These are phyloP conservation scores for Berkeleyomyces basicola DNA, from an alignment of 2,329 filamentous ascomycete species.

Conservation along the genomic window DNA sequence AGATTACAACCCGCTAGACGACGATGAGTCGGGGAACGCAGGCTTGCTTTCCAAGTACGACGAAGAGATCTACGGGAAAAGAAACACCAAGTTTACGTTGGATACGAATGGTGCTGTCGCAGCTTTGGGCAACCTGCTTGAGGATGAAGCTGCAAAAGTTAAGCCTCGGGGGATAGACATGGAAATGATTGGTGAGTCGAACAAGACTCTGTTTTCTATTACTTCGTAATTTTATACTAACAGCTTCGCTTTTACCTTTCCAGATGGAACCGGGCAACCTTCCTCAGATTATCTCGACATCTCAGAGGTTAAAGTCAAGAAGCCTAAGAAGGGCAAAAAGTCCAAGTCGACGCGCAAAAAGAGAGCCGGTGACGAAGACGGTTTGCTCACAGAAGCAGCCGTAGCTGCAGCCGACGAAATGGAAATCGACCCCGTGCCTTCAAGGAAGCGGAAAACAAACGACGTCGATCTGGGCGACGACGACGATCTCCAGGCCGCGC, in stretches of 20 bases:
- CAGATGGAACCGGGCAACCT: conserved; percentile 18
- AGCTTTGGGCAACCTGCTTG: conserved; percentile 41
- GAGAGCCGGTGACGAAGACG: conserved; percentile 46
- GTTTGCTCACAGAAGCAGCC: conserved; percentile 30
- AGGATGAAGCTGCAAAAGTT: conserved; percentile 28
- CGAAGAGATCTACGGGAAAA: conserved; percentile 85
- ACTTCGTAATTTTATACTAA: conserved; percentile 25
- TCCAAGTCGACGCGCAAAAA: conserved; percentile 58
- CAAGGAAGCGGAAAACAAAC: conserved; percentile 47
- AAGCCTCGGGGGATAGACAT: conserved; percentile 58
- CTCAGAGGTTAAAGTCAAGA: conserved; percentile 81
- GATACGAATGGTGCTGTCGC: conserved; percentile 57
- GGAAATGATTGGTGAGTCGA: conserved; percentile 51
- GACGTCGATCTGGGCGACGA: conserved; percentile 69
- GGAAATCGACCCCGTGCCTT: conserved; percentile 49
- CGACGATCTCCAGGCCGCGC: conserved; percentile 73
- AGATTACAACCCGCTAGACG: conserved; percentile 71
- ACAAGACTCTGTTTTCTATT: background rate
- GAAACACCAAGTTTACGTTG: conserved; percentile 72
- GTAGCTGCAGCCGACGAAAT: conserved; percentile 30
- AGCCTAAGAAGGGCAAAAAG: conserved; percentile 88
- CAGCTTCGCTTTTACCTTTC: background rate
- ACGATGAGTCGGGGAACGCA: conserved; percentile 46
- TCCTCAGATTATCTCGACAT: conserved; percentile 78
- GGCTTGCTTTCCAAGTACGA: conserved; percentile 81